These are phyloP conservation scores for Yarrowia galli DNA, from an alignment of 1,139 yeast species.

Conservation along the genomic window DNA sequence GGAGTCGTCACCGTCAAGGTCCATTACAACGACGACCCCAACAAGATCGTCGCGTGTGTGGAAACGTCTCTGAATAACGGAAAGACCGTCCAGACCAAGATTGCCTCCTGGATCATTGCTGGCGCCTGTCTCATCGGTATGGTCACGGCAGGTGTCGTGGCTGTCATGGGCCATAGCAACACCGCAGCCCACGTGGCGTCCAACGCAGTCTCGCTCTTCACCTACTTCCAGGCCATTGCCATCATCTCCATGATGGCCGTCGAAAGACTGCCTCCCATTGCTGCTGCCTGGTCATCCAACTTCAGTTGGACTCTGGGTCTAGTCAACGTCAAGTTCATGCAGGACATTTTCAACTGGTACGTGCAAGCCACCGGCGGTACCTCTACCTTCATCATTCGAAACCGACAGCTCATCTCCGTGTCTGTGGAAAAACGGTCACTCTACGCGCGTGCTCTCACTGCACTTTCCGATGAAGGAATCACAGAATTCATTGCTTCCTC, in stretches of 20 bases:
- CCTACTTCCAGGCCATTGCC: constrained; percentile 93
- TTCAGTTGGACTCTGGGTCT: constrained; percentile 97
- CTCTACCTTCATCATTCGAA: constrained; percentile 73
- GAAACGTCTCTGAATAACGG: constrained; percentile 88
- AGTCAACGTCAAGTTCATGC: constrained; percentile 81
- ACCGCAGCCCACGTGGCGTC: constrained; percentile 98
- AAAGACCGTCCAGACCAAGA: constrained; percentile 91
- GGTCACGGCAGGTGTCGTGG: constrained; percentile 82
- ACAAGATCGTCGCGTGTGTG: constrained; percentile 80
- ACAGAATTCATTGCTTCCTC: constrained; percentile 11
- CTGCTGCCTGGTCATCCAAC: constrained; percentile 98
- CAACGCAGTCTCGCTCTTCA: constrained; percentile 88
- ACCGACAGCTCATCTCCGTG: constrained; percentile 66
- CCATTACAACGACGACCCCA: constrained; percentile 57
- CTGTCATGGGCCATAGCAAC: constrained; percentile 85
- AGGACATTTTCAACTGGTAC: constrained; percentile 89
- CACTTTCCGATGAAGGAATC: constrained; percentile 42
- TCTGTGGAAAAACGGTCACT: constrained; percentile 74
- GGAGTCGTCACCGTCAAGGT: constrained; percentile 84
- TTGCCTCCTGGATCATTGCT: constrained; percentile 97
- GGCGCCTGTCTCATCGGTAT: constrained; percentile 89
- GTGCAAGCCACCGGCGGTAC: constrained; percentile 95
- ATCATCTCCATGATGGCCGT: constrained; percentile 97
- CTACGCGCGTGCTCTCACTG: constrained; percentile 52
- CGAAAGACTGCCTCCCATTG: constrained; percentile 90